Evolutionary conservation across 176 grass and related monocot species (phyloP), one percentile per base, ranked within the genome.

Genomic region (Musa schizocarpa): DNA sequence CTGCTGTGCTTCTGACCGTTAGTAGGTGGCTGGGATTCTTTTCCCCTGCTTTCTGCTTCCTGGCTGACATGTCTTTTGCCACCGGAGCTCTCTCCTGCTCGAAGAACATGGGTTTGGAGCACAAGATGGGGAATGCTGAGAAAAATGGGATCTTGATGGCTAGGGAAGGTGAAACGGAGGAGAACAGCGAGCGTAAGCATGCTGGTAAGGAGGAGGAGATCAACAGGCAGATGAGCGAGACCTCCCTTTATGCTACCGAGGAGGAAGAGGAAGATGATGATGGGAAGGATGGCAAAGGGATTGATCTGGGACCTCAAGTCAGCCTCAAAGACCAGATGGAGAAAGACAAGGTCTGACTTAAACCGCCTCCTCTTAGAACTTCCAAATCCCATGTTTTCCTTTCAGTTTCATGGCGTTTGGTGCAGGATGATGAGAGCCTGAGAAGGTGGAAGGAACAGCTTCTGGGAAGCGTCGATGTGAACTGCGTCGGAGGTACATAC

Each of bases 381-480:
- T n/a, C 54, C 17, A 5, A 50, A 20, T 29, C 20, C 24, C 23
- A 50, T 22, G n/a, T 23, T 54, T 48, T 54, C 9, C 8, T 51
- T 14, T 1, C 48, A n/a, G n/a, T 71, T 50, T 50, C 19, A 20
- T 71, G 0, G 14, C 17, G 8, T 20, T 49, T 23, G 63, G 24
- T 12, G 79, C 74, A 98, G 94, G 94, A 98, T 54, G 94, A 98
- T 66, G 94, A 98, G 88, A 98, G 94, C 83, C 80, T 98, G 63
- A 81, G 90, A 75, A 79, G 86, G 78, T 98, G 94, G 94, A 98
- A 98, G 84, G 90, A 98, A 80, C 90, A 98, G 79, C 88, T 98
- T 19, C 77, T 98, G 2, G 88, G 94, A 63, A 86, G 86, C 78
- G 86, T 98, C 63, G 94, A 98, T 76, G 80, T 98, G 81, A 98